Evolutionary conservation across 2,329 filamentous ascomycete species (phyloP).

Genomic region (Aschersonia sp.): DNA sequence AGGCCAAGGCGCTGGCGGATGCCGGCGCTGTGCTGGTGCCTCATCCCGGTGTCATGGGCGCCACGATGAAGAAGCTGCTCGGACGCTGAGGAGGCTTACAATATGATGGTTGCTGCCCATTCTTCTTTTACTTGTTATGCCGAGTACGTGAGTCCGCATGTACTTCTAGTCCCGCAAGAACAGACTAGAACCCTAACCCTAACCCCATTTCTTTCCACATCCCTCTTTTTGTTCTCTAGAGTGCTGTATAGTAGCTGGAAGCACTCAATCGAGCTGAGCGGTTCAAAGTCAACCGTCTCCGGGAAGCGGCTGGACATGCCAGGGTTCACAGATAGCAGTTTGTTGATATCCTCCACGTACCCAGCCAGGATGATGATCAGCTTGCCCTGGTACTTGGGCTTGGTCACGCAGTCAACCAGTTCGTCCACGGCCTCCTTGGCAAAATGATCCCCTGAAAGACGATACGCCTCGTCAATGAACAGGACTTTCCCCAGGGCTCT

Average conservation of each 20-base stretch:
- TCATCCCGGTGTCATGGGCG: constrained; percentile 23
- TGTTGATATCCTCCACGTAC: constrained; percentile 52
- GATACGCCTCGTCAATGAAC: constrained; percentile 61
- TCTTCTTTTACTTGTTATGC: too few species aligned
- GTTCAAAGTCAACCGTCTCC: constrained; percentile 41
- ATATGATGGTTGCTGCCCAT: too few species aligned
- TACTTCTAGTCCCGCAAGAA: too few species aligned
- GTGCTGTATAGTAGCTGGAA: constrained; percentile 17
- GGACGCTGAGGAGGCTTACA: not conserved
- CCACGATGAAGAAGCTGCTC: constrained; percentile 18
- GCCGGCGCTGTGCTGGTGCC: constrained; percentile 22
- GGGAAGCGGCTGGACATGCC: constrained; percentile 53
- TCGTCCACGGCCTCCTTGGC: constrained; percentile 42
- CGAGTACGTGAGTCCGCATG: too few species aligned
- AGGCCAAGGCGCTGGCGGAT: constrained; percentile 17
- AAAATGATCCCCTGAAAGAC: constrained; percentile 40
- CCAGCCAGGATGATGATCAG: constrained; percentile 56
- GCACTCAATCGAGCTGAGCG: constrained; percentile 27
- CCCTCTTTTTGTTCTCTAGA: constrained; percentile 18
- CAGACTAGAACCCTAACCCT: too few species aligned
- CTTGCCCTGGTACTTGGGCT: constrained; percentile 42
- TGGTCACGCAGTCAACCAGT: constrained; percentile 34
- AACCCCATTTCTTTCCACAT: constrained; percentile 7
- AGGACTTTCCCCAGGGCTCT: constrained; percentile 50
- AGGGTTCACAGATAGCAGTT: constrained; percentile 43